phyloP scores from a whole-genome alignment of 2,329 filamentous ascomycete species.

The Fusarium continuum region DNA sequence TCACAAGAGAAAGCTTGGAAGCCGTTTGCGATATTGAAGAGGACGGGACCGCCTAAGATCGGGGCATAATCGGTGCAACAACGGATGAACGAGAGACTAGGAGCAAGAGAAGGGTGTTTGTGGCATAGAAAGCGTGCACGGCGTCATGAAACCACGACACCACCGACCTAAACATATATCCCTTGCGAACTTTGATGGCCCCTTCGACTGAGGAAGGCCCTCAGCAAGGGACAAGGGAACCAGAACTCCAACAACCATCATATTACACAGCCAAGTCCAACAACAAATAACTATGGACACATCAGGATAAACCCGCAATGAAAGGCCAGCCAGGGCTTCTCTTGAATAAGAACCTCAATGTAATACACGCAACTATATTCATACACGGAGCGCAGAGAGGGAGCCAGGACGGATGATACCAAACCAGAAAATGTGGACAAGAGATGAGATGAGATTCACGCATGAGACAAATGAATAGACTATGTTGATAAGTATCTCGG shows the following conservation, averaged over 20 bases:
- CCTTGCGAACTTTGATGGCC: not conserved
- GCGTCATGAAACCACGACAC: not conserved
- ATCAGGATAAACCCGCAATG: not conserved
- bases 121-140: not conserved
- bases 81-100: not conserved
- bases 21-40: conserved; percentile 54
- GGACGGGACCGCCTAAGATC: conserved; percentile 17
- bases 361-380: conserved; percentile 10
- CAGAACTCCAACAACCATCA: not conserved
- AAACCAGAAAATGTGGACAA: conserved; percentile 35
- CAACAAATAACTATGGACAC: not conserved
- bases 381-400: not conserved
- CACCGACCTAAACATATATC: not conserved
- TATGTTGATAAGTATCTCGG: conserved; percentile 1
- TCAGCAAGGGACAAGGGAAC: not conserved
- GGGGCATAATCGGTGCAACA: not conserved
- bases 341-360: conserved; percentile 9
- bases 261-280: not conserved
- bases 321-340: not conserved
- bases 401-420: conserved; percentile 33
- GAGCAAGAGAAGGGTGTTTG: not conserved
- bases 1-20: conserved; percentile 68
- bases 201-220: not conserved
- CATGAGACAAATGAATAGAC: conserved; percentile 33
- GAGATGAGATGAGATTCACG: conserved; percentile 25